These are phyloP conservation scores for Pelargonium australe DNA, from an alignment of 441 rosid genomes.

Conservation along the genomic window DNA sequence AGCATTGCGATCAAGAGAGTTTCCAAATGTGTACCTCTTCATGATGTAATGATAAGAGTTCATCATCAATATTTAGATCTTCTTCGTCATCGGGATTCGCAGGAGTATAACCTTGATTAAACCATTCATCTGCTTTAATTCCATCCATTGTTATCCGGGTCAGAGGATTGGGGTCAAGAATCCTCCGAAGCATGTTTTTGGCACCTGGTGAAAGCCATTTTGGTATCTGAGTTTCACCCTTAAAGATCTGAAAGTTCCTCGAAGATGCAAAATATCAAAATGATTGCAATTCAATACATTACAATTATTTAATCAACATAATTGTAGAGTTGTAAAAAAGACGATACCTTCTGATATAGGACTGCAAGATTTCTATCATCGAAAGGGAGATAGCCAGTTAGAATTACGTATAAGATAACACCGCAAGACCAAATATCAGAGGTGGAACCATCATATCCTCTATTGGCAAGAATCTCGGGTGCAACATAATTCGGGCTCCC, in stretches of 20 bases:
- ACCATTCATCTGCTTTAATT: constrained; percentile 79
- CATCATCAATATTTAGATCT: constrained; percentile 34
- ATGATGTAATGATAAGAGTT: constrained; percentile 41
- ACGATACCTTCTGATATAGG: constrained; percentile 76
- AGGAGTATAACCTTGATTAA: constrained; percentile 56
- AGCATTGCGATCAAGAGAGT: no score
- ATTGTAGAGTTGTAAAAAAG: background rate
- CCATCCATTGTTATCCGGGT: constrained; percentile 59
- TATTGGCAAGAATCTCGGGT: constrained; percentile 78
- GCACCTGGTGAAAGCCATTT: constrained; percentile 82
- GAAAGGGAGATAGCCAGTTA: constrained; percentile 79
- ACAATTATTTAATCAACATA: background rate
- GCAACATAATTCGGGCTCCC: constrained; percentile 98
- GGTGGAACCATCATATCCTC: constrained; percentile 90
- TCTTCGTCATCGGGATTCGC: constrained; percentile 66
- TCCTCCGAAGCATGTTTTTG: constrained; percentile 57
- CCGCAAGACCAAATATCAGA: constrained; percentile 97
- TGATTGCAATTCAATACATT: background rate
- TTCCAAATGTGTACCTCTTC: no score
- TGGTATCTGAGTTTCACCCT: constrained; percentile 80
- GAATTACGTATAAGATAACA: constrained; percentile 75
- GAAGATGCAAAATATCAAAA: background rate
- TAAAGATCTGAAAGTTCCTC: constrained; percentile 57
- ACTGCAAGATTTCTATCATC: constrained; percentile 90
- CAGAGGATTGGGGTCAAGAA: constrained; percentile 81